Conservation (phyloP, 176 grass and related monocot genomes). For the Tillandsia leiboldiana region DNA sequence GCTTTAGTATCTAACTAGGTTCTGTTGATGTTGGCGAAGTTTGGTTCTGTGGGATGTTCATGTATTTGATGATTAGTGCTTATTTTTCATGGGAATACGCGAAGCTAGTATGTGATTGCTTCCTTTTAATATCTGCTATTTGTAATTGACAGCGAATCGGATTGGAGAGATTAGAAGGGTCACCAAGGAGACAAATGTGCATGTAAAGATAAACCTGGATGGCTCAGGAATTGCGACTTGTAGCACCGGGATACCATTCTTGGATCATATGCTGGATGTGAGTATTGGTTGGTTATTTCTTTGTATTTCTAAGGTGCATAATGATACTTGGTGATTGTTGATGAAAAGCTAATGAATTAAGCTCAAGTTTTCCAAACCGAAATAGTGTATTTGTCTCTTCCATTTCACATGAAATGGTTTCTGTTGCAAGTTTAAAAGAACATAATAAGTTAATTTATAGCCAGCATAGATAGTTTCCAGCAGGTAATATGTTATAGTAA, state of each 20-base stretch:
- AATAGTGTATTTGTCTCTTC: not conserved
- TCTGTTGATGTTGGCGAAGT: not conserved
- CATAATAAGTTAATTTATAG: too few relatives aligned
- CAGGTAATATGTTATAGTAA: too few relatives aligned
- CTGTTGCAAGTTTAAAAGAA: too few relatives aligned
- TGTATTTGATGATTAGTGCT: not conserved
- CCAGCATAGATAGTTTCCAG: too few relatives aligned
- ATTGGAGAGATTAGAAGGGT: constrained; percentile 66
- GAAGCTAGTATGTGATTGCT: not conserved
- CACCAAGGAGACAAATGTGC: constrained; percentile 86
- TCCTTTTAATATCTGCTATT: not conserved
- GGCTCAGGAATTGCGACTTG: constrained; percentile 61
- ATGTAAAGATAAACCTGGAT: constrained; percentile 80
- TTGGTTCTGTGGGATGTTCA: not conserved
- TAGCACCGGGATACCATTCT: constrained; percentile 75
- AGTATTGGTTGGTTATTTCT: constrained; percentile 8
- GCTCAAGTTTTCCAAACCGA: not conserved
- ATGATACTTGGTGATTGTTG: not conserved
- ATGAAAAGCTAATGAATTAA: not conserved
- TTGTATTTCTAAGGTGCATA: not conserved
- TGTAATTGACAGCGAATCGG: constrained; percentile 23
- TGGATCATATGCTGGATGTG: constrained; percentile 98
- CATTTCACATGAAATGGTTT: too few relatives aligned
- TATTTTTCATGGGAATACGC: not conserved
- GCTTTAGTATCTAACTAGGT: not conserved